Evolutionary conservation across 1,139 yeast species (phyloP).

Genomic region (Casaregolazyma suthepensis): DNA sequence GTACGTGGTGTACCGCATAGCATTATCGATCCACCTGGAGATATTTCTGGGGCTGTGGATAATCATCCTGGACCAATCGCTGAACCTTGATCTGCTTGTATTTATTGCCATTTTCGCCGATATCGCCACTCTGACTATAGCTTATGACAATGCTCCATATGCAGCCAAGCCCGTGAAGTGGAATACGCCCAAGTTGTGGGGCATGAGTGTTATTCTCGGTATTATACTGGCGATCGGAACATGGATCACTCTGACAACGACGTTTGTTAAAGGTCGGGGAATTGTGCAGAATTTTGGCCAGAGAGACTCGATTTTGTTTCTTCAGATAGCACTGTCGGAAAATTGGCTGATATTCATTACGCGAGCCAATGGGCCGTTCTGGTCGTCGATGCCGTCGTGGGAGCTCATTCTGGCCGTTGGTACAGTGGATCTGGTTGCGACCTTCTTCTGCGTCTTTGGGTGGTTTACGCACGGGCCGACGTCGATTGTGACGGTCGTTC

Average conservation of each 20-base stretch:
- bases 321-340: conserved; percentile 69
- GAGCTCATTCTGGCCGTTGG: conserved; percentile 66
- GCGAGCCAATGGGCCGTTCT: conserved; percentile 75
- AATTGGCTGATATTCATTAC: conserved; percentile 75
- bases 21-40: conserved; percentile 88
- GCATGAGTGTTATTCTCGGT: conserved; percentile 86
- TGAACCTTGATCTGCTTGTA: conserved; percentile 81
- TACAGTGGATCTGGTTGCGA: conserved; percentile 62
- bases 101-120: conserved; percentile 94
- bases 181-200: conserved; percentile 96
- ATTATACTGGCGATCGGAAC: conserved; percentile 78
- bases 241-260: conserved; percentile 76
- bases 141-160: conserved; percentile 92
- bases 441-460: conserved; percentile 64
- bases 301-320: conserved; percentile 61
- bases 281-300: conserved; percentile 69
- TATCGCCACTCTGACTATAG: conserved; percentile 92
- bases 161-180: conserved; percentile 88
- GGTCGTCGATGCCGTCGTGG: conserved; percentile 70
- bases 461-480: conserved; percentile 71
- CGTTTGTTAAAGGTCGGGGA: conserved; percentile 57
- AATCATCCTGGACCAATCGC: conserved; percentile 79
- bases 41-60: conserved; percentile 90
- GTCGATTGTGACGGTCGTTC: conserved; percentile 60
- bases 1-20: conserved; percentile 94